These are phyloP conservation scores for Neostapfia colusana DNA, from an alignment of 176 grass and related monocot genomes.

Conservation along the genomic window DNA sequence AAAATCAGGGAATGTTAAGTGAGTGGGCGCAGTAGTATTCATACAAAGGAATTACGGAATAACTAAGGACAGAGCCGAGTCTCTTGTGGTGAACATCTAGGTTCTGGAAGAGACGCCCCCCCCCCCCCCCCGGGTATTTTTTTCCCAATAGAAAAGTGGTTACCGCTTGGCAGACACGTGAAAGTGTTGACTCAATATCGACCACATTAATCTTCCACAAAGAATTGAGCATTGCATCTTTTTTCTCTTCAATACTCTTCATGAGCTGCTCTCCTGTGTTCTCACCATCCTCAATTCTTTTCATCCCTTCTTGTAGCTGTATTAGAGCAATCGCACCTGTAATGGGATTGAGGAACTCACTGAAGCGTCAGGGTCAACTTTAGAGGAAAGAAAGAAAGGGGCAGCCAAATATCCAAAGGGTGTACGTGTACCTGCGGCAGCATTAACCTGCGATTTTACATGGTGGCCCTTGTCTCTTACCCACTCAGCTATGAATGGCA, in stretches of 20 bases:
- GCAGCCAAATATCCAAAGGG: neutral
- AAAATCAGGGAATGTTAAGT: neutral
- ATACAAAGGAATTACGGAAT: slow-evolving; percentile 3
- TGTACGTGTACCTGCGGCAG: slow-evolving; percentile 88
- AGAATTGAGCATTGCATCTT: slow-evolving; percentile 82
- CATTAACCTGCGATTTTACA: slow-evolving; percentile 96
- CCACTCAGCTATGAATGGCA: slow-evolving; percentile 98
- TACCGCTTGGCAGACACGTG: slow-evolving; percentile 88
- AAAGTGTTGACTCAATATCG: slow-evolving; percentile 79
- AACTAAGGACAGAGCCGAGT: neutral
- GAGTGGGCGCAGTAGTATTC: neutral
- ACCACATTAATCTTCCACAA: slow-evolving; percentile 99
- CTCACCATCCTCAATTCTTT: slow-evolving; percentile 66
- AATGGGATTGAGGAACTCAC: neutral
- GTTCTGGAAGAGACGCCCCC: neutral
- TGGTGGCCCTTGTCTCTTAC: slow-evolving; percentile 91
- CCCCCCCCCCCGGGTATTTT: neutral
- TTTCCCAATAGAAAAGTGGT: slow-evolving; percentile 7
- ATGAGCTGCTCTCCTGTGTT: slow-evolving; percentile 56
- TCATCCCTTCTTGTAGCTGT: slow-evolving; percentile 87
- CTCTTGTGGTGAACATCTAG: neutral
- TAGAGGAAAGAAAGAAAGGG: neutral
- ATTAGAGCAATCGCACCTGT: slow-evolving; percentile 81
- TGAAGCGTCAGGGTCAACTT: neutral
- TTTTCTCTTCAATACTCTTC: slow-evolving; percentile 78